Evolutionary conservation across 768 basidiomycete genomes (phyloP), one percentile per base, ranked within the genome.

Genomic region (Collybiopsis luxurians): DNA sequence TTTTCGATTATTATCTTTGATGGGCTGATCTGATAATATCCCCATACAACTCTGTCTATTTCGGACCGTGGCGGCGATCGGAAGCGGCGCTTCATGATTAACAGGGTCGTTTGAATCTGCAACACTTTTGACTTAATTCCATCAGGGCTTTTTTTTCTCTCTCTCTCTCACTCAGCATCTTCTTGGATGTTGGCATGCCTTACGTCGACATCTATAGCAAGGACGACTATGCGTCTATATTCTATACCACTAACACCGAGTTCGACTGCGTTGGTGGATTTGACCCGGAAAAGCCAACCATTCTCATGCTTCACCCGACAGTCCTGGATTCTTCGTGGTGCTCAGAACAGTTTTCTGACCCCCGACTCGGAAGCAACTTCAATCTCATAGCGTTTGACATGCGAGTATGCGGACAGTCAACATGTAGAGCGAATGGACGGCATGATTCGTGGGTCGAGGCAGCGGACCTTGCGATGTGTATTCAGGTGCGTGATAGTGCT

Each of bases 391-490:
- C 87, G 5, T 87, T 91, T 66, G 90, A 92, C 67, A 80, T 82
- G 63, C 83, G 90, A 11, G 76, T 79, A 10, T 75, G 76, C 26
- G 90, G 90, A 13, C 78, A 74, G 67, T 87, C 86, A 2, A 67
- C 69, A 2, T 79, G 73, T 59, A 76, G 82, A 53, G 80, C 79
- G 3, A 82, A 71, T 48, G 80, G 78, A 7, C 72, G 74, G 45
- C 84, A 86, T 63, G 90, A 92, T 69, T 80, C 77, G 57, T 92
- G 88, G 83, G 88, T 90, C 6, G 83, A 89, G 40, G 87, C 89
- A 1, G 90, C 89, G 34, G 90, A 92, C 73, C 63, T 92, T 36
- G 90, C 87, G 3, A 75, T 80, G 15, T 84, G 81, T 51, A 80
- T 81, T 61, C 80, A 83, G 69, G 88, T 85, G 59, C 43, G 81